Evolutionary conservation across 1,139 yeast genomes (phyloP).

Genomic region (Candida neerlandica): DNA sequence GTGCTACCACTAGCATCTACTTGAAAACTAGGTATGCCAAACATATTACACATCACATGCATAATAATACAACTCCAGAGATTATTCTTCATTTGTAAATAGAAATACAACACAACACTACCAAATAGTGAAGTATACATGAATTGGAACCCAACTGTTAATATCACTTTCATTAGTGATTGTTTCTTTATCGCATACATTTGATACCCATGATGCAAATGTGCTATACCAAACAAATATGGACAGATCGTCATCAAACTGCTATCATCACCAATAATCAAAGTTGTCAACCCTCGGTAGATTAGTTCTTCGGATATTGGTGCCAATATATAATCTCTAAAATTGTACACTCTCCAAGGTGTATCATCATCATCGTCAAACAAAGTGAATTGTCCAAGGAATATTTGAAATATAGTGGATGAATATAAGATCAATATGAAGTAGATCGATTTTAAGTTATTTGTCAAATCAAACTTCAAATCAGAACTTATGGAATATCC

Average conservation of each 20-base stretch:
- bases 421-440: constrained; percentile 49
- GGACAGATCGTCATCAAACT: constrained; percentile 55
- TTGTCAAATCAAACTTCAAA: constrained; percentile 25
- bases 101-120: constrained; percentile 64
- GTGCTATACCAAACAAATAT: constrained; percentile 85
- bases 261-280: constrained; percentile 17
- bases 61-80: constrained; percentile 65
- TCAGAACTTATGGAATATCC: constrained; percentile 25
- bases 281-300: constrained; percentile 64
- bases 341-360: constrained; percentile 2
- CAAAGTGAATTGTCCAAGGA: constrained; percentile 13
- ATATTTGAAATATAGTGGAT: constrained; percentile 60
- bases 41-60: constrained; percentile 74
- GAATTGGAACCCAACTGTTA: constrained; percentile 58
- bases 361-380: not conserved
- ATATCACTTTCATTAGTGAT: constrained; percentile 32
- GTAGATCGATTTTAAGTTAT: constrained; percentile 25
- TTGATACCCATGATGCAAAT: constrained; percentile 79
- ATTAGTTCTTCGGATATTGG: constrained; percentile 89
- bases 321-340: constrained; percentile 73
- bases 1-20: constrained; percentile 19
- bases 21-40: constrained; percentile 69
- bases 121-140: constrained; percentile 82
- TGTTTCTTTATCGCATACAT: constrained; percentile 31
- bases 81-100: constrained; percentile 47